Base-by-base conservation (phyloP, 768 basidiomycete species). In the Crepidotus variabilis region DNA sequence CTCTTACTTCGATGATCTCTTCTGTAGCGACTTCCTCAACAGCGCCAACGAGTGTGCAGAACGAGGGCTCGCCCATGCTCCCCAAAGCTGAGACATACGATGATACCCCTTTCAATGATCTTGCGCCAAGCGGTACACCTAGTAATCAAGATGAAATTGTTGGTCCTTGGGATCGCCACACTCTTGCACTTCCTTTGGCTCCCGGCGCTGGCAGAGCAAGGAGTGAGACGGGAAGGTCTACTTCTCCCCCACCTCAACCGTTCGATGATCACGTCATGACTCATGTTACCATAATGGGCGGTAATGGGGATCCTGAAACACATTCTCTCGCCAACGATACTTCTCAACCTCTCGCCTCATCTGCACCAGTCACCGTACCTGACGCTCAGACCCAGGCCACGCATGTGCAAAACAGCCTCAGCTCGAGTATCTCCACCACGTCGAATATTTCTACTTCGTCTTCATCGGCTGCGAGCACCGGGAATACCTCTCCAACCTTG, bases 401-500 rank as follows among this genome's bases (percentile, higher is more conserved):
- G n/a, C n/a, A n/a, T n/a, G n/a, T n/a, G n/a, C n/a, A n/a, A n/a
- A n/a, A n/a, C 8, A 47, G 22, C 47, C 8, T 56, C 21, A 39
- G 50, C 32, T 34, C 50, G 23, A 51, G 50, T 28, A 51, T 49
- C n/a, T 20, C 39, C 5, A 43, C 39, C 18, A 43, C 5, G 6
- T 52, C 51, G 51, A 52, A 3, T 11, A 43, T 20, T 14, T 52
- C 34, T 20, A 52, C 33, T 73, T 72, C 33, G 72, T 78, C 45
- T 78, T 80, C 72, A 16, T 71, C 85, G 2, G 79, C 79, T 13
- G 78, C 87, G 50, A 82, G 75, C 56, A 85, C 81, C 0, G 75
- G 75, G 8, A 64, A 76, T 58, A 81, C 77, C 0, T 91, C 90
- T n/a, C 90, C 89, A 2, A 87, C 90, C 62, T 67, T 90, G 20